These are phyloP conservation scores for Skeletonema potamos DNA, from an alignment of 108 stramenopile species.

Conservation along the genomic window DNA sequence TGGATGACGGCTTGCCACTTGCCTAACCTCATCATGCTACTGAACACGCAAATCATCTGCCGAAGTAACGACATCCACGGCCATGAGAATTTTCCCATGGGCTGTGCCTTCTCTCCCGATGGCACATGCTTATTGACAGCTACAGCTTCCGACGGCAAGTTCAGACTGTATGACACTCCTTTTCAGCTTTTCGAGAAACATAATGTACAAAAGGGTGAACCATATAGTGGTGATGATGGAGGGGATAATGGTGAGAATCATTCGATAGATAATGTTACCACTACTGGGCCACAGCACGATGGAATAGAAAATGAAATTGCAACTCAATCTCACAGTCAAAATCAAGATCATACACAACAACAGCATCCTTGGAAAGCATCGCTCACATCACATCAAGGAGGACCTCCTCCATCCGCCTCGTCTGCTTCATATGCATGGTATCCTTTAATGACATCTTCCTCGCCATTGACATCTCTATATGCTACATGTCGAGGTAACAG, in stretches of 20 bases:
- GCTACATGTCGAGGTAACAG: constrained; percentile 52
- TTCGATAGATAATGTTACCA: neutral
- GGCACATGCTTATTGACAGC: constrained; percentile 73
- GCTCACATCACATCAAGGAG: constrained; percentile 58
- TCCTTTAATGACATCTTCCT: constrained; percentile 68
- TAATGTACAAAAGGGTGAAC: neutral
- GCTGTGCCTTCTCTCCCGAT: constrained; percentile 78
- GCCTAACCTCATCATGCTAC: neutral
- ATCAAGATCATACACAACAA: neutral
- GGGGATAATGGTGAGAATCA: constrained; percentile 1
- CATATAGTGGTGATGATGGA: neutral
- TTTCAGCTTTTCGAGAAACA: constrained; percentile 20
- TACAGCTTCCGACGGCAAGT: constrained; percentile 46
- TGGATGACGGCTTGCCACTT: too few relatives aligned
- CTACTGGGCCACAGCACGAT: neutral
- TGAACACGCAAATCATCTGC: neutral
- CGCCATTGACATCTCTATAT: constrained; percentile 19
- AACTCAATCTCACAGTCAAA: constrained; percentile 24
- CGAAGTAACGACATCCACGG: constrained; percentile 38
- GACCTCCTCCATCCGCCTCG: constrained; percentile 52
- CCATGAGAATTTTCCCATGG: constrained; percentile 62
- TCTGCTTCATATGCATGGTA: constrained; percentile 71
- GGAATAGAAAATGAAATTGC: neutral
- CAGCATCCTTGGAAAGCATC: constrained; percentile 54
- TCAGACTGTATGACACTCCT: constrained; percentile 76